These are phyloP conservation scores for Pulveroboletus sp. DNA, from an alignment of 768 basidiomycete species.

Conservation along the genomic window DNA sequence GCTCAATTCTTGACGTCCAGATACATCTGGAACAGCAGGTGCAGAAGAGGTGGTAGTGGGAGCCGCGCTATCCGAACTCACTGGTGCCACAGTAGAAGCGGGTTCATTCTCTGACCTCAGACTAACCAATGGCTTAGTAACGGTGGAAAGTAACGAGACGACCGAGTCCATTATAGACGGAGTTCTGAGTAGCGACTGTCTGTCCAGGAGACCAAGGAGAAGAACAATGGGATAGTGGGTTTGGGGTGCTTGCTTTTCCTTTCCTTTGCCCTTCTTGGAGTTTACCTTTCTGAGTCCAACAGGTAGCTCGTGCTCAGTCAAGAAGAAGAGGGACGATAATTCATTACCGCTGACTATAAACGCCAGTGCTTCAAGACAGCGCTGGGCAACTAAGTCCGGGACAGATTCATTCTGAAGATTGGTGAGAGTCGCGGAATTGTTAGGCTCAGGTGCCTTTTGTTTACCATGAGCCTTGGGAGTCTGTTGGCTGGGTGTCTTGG, in stretches of 20 bases:
- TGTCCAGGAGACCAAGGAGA: slow-evolving; percentile 81
- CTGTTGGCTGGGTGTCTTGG: slow-evolving; percentile 43
- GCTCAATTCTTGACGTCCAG: slow-evolving; percentile 13
- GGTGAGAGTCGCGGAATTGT: slow-evolving; percentile 45
- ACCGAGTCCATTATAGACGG: slow-evolving; percentile 92
- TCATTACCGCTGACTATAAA: slow-evolving; percentile 87
- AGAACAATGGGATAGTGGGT: slow-evolving; percentile 90
- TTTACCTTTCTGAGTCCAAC: slow-evolving; percentile 63
- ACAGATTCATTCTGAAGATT: slow-evolving; percentile 70
- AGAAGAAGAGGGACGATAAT: slow-evolving; percentile 84
- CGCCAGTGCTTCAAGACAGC: slow-evolving; percentile 86
- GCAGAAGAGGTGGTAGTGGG: slow-evolving; percentile 6
- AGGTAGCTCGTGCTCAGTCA: slow-evolving; percentile 90
- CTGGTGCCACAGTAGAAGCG: slow-evolving; percentile 17
- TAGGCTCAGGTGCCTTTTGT: slow-evolving; percentile 58
- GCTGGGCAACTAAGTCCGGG: slow-evolving; percentile 90
- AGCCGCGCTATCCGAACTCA: slow-evolving; percentile 9
- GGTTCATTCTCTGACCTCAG: slow-evolving; percentile 49
- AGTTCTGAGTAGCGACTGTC: slow-evolving; percentile 78
- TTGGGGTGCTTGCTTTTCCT: slow-evolving; percentile 78
- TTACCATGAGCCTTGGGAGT: slow-evolving; percentile 56
- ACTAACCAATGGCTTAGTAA: slow-evolving; percentile 76
- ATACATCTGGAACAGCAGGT: slow-evolving; percentile 7
- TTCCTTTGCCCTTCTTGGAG: slow-evolving; percentile 90
- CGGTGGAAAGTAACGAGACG: slow-evolving; percentile 78